Base-by-base conservation (phyloP, 495 filamentous ascomycete species). In the Aspergillus incahuasiensis region DNA sequence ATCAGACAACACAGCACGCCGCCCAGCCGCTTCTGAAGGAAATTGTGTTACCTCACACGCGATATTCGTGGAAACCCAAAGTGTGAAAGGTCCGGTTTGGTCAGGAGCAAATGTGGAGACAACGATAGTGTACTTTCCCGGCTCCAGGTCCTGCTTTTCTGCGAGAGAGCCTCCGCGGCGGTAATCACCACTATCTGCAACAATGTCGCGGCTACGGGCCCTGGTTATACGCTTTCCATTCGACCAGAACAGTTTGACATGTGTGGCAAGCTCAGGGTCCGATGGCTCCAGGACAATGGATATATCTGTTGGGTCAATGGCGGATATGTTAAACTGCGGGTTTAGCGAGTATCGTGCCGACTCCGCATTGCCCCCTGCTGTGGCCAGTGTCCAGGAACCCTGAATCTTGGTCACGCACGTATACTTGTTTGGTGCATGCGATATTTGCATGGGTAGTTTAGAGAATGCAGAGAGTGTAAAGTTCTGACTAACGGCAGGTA, bases 381-480 rank as follows among this genome's bases (percentile, higher is more conserved):
- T 92, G 48, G 82, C 77, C 44, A 75, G 73, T 5, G 84, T 91
- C 94, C 94, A 98, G 46, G 76, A 67, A 1, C 85, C 83, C 6
- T 68, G 62, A 34, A 82, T 66, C 51, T 80, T 80, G 20, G 62
- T 75, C 54, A 77, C 68, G 61, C 85, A 79, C 0, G 74, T 62
- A 51, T 88, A 85, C 30, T 74, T 72, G 28, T 86, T 78, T 28
- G 71, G 61, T 1, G 90, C 86, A 3, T 77, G 76, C 15, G 72
- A 68, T n/a, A 97, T 69, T 13, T 61, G 63, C 0, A 94, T 70
- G 1, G 82, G 72, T 0, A 68, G 62, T 20, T 77, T 70, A 5
- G 90, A 92, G 64, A 96, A 88, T 40, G 86, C 83, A 0, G 89
- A 89, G 8, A 98, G 75, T 3, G 92, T 94, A 70, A 97, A 96